phyloP scores from a whole-genome alignment of 257 asterid genomes.

The Solanum appendiculatum region DNA sequence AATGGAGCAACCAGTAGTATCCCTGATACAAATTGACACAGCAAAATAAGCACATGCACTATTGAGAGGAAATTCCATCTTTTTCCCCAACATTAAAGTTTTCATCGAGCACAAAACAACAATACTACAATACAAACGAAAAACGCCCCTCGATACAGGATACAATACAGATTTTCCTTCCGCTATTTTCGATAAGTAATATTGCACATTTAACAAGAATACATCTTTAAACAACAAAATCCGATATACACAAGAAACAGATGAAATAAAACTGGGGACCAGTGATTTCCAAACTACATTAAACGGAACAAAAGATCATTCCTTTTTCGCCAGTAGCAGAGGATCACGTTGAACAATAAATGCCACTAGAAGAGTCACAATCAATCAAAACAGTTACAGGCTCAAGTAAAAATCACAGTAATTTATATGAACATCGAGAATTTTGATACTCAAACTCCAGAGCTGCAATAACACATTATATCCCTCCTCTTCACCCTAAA shows the following conservation, averaged over 20 bases:
- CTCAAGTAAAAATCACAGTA: not conserved
- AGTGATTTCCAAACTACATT: not conserved
- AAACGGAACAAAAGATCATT: not conserved
- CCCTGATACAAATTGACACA: slow-evolving; percentile 22
- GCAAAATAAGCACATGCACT: not conserved
- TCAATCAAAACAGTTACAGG: not conserved
- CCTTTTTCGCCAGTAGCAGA: not conserved
- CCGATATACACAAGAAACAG: not conserved
- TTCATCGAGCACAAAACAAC: not conserved
- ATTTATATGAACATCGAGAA: not conserved
- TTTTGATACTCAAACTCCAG: not conserved
- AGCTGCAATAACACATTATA: not conserved
- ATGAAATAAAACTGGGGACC: not conserved
- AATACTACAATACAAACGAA: not conserved
- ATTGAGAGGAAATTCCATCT: not conserved
- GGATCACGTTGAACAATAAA: not conserved
- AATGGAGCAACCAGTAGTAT: slow-evolving; percentile 71
- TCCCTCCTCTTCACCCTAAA: not conserved
- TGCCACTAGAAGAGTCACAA: not conserved
- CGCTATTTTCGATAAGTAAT: not conserved
- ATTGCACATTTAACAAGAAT: not conserved
- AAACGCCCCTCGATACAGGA: not conserved
- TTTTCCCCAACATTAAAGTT: not conserved
- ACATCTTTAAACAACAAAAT: not conserved
- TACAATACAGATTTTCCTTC: not conserved